Evolutionary conservation across 1,139 yeast species (phyloP).

Genomic region (Geotrichum phurueaensis): DNA sequence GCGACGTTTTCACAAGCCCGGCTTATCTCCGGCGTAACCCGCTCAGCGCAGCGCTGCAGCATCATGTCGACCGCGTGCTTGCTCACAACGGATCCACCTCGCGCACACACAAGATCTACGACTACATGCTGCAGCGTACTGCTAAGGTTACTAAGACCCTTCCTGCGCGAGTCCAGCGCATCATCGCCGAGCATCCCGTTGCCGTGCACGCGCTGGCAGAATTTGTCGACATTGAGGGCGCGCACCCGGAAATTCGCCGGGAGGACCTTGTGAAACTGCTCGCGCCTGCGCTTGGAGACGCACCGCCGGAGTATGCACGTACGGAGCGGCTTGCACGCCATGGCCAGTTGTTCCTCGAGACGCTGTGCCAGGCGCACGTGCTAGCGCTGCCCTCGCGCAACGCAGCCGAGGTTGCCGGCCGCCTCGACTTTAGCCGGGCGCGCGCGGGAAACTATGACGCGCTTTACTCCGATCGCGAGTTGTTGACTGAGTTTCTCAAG

Average conservation of each 20-base stretch:
- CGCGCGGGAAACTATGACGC: background rate
- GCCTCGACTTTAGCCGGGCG: constrained; percentile 7
- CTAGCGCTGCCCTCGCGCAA: constrained; percentile 8
- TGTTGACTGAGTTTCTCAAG: background rate
- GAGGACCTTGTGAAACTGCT: constrained; percentile 1
- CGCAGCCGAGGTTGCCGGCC: background rate
- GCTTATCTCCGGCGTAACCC: background rate
- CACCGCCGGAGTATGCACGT: constrained; percentile 2
- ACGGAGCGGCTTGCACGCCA: background rate
- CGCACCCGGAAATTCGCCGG: background rate
- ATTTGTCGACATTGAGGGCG: background rate
- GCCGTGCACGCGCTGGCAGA: background rate
- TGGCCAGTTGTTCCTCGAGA: constrained; percentile 6
- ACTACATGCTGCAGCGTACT: background rate
- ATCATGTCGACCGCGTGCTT: constrained; percentile 4
- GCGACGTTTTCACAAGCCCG: background rate
- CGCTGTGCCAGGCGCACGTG: constrained; percentile 10
- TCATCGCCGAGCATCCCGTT: background rate
- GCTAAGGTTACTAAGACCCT: background rate
- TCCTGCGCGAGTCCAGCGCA: background rate
- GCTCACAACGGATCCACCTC: constrained; percentile 6
- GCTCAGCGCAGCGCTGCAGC: background rate
- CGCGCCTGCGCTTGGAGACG: constrained; percentile 1
- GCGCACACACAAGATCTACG: constrained; percentile 3
- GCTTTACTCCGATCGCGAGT: background rate